A percentile compares a stretch with the other conserved stretches of the same genome.
Evolutionary conservation across 2,329 filamentous ascomycete genomes (phyloP).

Genomic region (Botrytis galanthina): DNA sequence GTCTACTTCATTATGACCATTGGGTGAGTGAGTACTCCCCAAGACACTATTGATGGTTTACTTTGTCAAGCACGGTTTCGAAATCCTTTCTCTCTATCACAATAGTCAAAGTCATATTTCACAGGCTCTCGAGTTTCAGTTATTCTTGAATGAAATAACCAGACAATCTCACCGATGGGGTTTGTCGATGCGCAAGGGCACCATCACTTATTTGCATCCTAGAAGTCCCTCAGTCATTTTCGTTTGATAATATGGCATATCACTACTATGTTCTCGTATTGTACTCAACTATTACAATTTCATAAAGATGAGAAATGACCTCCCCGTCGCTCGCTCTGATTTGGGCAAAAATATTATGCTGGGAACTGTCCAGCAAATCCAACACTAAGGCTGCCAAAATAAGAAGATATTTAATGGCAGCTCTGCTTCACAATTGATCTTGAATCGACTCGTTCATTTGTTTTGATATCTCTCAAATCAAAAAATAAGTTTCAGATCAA

Average conservation of each 20-base stretch:
- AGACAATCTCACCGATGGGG: neutral
- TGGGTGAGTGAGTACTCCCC: neutral
- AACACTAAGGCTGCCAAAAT: neutral
- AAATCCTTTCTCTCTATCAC: neutral
- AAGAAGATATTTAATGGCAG: neutral
- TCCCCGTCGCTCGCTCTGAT: neutral
- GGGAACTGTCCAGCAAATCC: neutral
- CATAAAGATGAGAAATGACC: neutral
- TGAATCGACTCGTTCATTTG: neutral
- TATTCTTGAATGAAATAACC: neutral
- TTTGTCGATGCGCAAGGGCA: too few species aligned
- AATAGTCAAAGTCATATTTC: neutral
- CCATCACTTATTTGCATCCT: neutral
- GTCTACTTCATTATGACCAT: neutral
- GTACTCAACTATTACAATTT: neutral
- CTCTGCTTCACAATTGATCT: neutral
- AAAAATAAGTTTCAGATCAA: neutral
- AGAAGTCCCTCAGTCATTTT: too few species aligned
- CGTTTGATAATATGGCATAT: neutral
- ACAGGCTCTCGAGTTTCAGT: neutral
- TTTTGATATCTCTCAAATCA: neutral
- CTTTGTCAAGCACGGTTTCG: neutral
- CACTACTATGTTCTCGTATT: neutral
- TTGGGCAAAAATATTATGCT: neutral
- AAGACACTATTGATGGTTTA: neutral